Base-by-base conservation (phyloP, 768 basidiomycete genomes). In the Pisolithus tinctorius region DNA sequence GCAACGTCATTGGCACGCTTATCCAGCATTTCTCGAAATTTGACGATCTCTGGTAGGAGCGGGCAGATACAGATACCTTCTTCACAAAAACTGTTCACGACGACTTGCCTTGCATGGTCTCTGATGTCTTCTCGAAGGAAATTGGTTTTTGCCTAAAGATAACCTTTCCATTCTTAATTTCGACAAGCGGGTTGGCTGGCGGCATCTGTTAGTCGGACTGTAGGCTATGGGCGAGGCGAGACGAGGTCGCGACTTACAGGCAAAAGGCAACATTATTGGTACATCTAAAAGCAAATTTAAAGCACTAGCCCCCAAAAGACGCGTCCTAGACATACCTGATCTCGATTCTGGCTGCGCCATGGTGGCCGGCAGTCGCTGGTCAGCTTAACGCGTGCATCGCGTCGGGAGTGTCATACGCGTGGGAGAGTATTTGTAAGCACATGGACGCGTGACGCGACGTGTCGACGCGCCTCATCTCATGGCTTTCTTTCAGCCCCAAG, bases 91-190 rank as follows among this genome's bases (percentile, higher is more conserved):
- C 29, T 7, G 17, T 0, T 30, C 13, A 29, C 23, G 41, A 48
- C 31, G 34, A 63, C 75, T 45, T 52, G 86, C 90, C 88, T 76
- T 86, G 84, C 60, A 92, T 75, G 14, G 88, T 89, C 63, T 90
- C 87, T 6, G 85, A 86, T 58, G 82, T 74, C 64, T 88, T 89
- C 69, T 90, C 86, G 45, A 88, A 79, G 0, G 84, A 80, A 31
- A 83, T 60, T 14, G 76, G 69, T 66, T 88, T 91, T 73, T 92
- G 89, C 66, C 78, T 86, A 61, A 90, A 82, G 10, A 80, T 56
- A 3, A 86, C 77, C 64, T 83, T 92, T 20, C 86, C 88, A 63
- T 86, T 88, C 73, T 79, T 88, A 13, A 90, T 62, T 54, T 89
- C 87, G 4, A 76, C 79, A 14, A 84, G 66, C 6, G 70, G 56